Conservation (phyloP, 2,329 filamentous ascomycete genomes). For the Anthostomella pinea region DNA sequence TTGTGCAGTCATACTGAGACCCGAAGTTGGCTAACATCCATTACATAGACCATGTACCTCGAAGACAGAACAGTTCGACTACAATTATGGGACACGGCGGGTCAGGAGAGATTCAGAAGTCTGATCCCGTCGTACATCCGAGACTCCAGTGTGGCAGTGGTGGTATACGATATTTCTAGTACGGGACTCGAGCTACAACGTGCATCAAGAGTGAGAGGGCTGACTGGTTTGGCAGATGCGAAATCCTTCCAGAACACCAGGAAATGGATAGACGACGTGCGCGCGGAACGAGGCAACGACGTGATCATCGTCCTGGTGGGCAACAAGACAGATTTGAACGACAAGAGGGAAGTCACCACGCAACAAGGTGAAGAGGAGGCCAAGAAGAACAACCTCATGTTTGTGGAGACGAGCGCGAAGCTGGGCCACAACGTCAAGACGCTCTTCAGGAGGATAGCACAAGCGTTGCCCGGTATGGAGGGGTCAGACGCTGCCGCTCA, state of each 20-base stretch:
- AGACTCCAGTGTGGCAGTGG: constrained; percentile 95
- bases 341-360: constrained; percentile 96
- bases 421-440: constrained; percentile 97
- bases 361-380: constrained; percentile 96
- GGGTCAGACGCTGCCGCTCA: constrained; percentile 76
- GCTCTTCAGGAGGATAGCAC: constrained; percentile 95
- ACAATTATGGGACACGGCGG: constrained; percentile 97
- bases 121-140: constrained; percentile 98
- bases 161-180: constrained; percentile 98
- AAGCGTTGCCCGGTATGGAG: constrained; percentile 97
- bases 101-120: constrained; percentile 95
- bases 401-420: constrained; percentile 98
- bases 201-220: constrained; percentile 10
- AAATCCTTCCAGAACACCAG: constrained; percentile 98
- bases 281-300: constrained; percentile 94
- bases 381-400: constrained; percentile 97
- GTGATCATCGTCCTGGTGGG: constrained; percentile 98
- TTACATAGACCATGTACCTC: constrained; percentile 88
- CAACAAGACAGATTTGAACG: constrained; percentile 98
- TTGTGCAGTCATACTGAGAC: too few relatives aligned
- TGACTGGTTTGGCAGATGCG: constrained; percentile 54
- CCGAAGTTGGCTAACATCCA: constrained; percentile 9
- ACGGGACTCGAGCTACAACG: constrained; percentile 22
- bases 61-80: constrained; percentile 96
- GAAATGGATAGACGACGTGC: constrained; percentile 99